Evolutionary conservation across 148 eudicot species (phyloP), one percentile per base, ranked within the genome.

Genomic region (Rhododendron vialii): DNA sequence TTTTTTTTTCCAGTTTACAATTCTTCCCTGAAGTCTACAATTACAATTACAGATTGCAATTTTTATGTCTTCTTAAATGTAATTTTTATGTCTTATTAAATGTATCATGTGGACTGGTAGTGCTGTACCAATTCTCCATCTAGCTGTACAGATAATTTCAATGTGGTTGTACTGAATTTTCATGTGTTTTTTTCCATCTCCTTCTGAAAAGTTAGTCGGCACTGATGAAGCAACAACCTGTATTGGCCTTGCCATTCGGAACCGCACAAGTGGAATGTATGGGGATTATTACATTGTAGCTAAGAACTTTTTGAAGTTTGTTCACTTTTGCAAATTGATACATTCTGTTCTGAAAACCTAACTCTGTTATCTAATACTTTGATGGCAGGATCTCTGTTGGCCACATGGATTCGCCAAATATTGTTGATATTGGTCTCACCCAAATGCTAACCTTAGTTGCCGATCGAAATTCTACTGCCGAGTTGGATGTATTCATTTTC

Each of bases 211-310:
- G 98, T 87, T 95, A 30, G 92, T 91, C 84, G 99, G 99, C 84
- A 97, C 96, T 13, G 98, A 95, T 77, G 98, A 97, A 91, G 98
- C 98, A 86, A 97, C 99, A 63, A 97, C 99, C 47, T 97, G 99
- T 89, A 95, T 97, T 88, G 98, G 98, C 85, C 61, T 97, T 84
- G 93, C 93, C 86, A 90, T 97, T 83, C 93, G 96, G 80, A 95
- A 95, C 88, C 92, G 95, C 78, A 86, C 85, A 83, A 94, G 82
- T 92, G 96, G 99, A 91, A 89, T 93, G 99, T 97, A 92, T 84
- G 94, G 43, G 48, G 50, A 57, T 47, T 84, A 33, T 51, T 38
- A 18, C 59, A 38, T 63, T 43, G 45, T 35, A 77, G 24, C 26
- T 43, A 30, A 76, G 9, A 65, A 43, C 51, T 12, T 87, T 6